A percentile compares a stretch with the other conserved stretches of the same genome.
Evolutionary conservation across 1,139 yeast species (phyloP).

Genomic region (Candida sp.): DNA sequence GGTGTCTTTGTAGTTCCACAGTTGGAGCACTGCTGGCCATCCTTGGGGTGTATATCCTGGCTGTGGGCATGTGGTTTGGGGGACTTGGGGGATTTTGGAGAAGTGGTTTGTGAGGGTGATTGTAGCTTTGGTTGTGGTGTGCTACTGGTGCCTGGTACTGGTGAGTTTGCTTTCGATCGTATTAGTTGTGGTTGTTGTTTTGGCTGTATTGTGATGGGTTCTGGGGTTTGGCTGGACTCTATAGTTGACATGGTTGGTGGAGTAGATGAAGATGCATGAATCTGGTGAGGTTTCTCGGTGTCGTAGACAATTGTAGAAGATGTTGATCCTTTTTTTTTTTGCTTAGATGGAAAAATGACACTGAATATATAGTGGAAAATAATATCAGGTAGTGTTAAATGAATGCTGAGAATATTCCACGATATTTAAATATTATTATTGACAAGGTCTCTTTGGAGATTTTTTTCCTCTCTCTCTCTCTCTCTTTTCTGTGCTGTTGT

Average conservation of each 20-base stretch:
- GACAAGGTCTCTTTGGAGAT: too few species aligned
- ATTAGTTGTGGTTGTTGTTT: neutral
- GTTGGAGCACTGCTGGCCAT: conserved; percentile 61
- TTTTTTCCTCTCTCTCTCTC: too few species aligned
- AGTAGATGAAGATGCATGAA: neutral
- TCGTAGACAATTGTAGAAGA: too few species aligned
- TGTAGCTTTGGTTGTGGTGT: neutral
- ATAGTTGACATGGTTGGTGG: neutral
- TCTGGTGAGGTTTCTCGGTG: neutral
- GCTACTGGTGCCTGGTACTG: neutral
- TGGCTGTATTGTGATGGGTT: neutral
- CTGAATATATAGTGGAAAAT: too few species aligned
- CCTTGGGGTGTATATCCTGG: conserved; percentile 6
- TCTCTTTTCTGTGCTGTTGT: too few species aligned
- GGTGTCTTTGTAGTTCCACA: conserved; percentile 76
- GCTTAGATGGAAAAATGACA: neutral
- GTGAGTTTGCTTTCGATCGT: neutral
- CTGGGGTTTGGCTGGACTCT: neutral
- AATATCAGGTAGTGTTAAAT: too few species aligned
- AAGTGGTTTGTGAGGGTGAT: neutral
- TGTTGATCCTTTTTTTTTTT: too few species aligned
- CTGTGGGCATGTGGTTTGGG: neutral
- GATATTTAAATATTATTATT: too few species aligned
- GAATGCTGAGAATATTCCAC: too few species aligned
- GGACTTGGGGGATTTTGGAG: neutral